These are phyloP conservation scores for Rhodotorula sphaerocarpa DNA, from an alignment of 768 basidiomycete genomes.

Conservation along the genomic window DNA sequence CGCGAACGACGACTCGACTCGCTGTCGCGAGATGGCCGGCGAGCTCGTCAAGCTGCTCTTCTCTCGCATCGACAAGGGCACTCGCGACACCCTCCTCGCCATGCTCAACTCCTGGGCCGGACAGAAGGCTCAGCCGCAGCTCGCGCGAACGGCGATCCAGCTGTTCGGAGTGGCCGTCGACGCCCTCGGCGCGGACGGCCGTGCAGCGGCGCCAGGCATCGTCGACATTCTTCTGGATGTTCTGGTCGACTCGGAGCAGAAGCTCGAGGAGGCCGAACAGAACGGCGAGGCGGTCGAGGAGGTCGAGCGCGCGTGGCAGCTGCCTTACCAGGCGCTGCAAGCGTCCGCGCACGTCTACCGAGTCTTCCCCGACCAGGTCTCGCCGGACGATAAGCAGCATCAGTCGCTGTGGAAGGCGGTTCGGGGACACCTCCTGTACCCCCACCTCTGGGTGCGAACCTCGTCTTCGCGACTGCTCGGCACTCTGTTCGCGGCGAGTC, in stretches of 20 bases:
- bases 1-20: slow-evolving; percentile 84
- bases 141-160: slow-evolving; percentile 68
- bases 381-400: slow-evolving; percentile 10
- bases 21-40: slow-evolving; percentile 81
- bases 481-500: slow-evolving; percentile 52
- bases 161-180: slow-evolving; percentile 76
- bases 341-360: slow-evolving; percentile 49
- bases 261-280: slow-evolving; percentile 46
- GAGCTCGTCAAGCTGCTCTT: slow-evolving; percentile 72
- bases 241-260: slow-evolving; percentile 43
- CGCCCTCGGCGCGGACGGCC: slow-evolving; percentile 50
- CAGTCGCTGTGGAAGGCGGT: slow-evolving; percentile 55
- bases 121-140: slow-evolving; percentile 54
- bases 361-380: slow-evolving; percentile 52
- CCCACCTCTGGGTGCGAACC: slow-evolving; percentile 88
- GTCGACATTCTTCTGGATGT: slow-evolving; percentile 46
- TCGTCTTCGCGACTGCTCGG: slow-evolving; percentile 71
- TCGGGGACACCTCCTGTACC: slow-evolving; percentile 64
- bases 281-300: slow-evolving; percentile 42
- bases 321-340: slow-evolving; percentile 70
- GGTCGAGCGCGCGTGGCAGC: slow-evolving; percentile 64
- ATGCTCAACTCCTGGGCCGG: slow-evolving; percentile 73
- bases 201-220: slow-evolving; percentile 42
- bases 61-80: slow-evolving; percentile 56
- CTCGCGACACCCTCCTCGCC: slow-evolving; percentile 53